Base-by-base conservation (phyloP, 441 rosid genomes). In the Capsella rubella region DNA sequence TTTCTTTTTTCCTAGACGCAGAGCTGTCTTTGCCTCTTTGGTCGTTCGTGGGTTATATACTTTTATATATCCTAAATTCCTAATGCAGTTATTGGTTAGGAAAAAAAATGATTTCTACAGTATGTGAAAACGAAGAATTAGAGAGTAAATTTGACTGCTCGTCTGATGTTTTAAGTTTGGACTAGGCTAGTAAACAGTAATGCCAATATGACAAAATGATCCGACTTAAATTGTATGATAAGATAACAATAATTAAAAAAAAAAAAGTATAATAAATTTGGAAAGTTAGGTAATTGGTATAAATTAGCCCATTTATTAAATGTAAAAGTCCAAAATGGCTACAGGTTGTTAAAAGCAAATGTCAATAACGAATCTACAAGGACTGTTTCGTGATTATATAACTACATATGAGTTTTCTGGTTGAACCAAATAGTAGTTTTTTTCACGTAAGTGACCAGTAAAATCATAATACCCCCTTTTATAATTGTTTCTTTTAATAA, bases 1-100 rank as follows among this genome's bases (percentile, higher is more conserved):
- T 67, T 57, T 64, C n/a, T 66, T 57, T 64, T 46, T 58, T 39
- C 47, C 66, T 57, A 66, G 58, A 50, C 55, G 55, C 54, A 28
- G 64, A 63, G 62, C 56, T 40, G 6, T 50, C 8, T 66, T n/a
- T n/a, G n/a, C n/a, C n/a, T n/a, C n/a, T n/a, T 39, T 74, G 59
- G 78, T 74, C 78, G 35, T 40, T 57, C 66, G 35, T 46, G 46
- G 31, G 25, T 56, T 56, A 8, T 35, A 21, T 21, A 21, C 25
- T 21, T 21, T 21, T 21, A 21, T 21, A 1, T 55, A 34, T 54
- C 50, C 10, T 15, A 50, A 15, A 25, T 59, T 57, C 37, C 6
- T 56, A 4, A 16, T 8, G 21, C 34, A 51, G 4, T 8, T 51
- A 25, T 51, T 49, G 53, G 53, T 49, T 49, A 49, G 28, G 0